Conservation (phyloP, 202 grass and related monocot genomes). For the Elaeis oleifera region DNA sequence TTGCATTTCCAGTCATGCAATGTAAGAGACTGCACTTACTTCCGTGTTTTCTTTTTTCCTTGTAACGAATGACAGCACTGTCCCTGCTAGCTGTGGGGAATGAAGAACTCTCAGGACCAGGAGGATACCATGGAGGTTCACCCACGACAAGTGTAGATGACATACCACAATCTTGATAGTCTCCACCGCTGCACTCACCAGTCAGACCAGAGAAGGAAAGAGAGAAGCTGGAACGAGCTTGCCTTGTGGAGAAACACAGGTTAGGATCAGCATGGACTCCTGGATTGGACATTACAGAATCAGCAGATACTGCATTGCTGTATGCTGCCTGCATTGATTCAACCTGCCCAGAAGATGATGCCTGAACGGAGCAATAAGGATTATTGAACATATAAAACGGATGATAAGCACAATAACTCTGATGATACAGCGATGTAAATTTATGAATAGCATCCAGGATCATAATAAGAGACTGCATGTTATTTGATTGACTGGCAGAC, state of each 20-base stretch:
- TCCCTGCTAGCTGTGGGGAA: constrained; percentile 9
- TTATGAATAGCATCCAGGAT: neutral
- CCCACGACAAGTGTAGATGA: neutral
- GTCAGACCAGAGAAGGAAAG: constrained; percentile 21
- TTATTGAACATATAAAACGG: neutral
- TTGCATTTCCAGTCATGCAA: no score
- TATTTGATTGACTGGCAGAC: no score
- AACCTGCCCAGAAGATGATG: constrained; percentile 9
- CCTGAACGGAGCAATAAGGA: neutral
- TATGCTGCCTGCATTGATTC: constrained; percentile 13
- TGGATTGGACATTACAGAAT: constrained; percentile 26
- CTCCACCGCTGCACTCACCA: constrained; percentile 4
- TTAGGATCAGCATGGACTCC: constrained; percentile 16
- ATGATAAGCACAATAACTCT: neutral
- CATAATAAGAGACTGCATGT: no score
- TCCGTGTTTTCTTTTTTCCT: constrained; percentile 7
- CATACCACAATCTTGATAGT: constrained; percentile 11
- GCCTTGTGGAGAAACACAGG: neutral
- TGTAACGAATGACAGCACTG: constrained; percentile 15
- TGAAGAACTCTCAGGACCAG: constrained; percentile 1
- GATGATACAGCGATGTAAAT: neutral
- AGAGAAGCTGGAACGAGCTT: constrained; percentile 1
- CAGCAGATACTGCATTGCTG: constrained; percentile 20
- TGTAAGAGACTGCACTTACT: neutral
- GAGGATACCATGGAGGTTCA: neutral